Conservation (phyloP, 805 yeast species). For the Limtongia smithiae region DNA sequence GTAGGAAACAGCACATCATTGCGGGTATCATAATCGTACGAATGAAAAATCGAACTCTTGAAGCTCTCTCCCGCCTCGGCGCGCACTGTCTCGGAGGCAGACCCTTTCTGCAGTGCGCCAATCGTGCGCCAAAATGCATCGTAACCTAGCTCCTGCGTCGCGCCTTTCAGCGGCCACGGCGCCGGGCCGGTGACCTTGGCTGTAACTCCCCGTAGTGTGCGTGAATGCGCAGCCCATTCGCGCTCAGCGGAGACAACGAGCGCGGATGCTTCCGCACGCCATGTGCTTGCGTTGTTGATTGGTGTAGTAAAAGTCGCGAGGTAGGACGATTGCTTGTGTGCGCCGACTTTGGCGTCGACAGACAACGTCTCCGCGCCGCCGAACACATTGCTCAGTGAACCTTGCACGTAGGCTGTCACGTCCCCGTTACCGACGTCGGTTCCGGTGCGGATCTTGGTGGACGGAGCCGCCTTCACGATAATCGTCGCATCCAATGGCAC, state of each 20-base stretch:
- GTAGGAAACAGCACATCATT: slow-evolving; percentile 45
- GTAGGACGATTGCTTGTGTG: slow-evolving; percentile 56
- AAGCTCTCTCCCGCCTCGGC: slow-evolving; percentile 58
- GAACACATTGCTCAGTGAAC: slow-evolving; percentile 58
- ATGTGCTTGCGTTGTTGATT: slow-evolving; percentile 46
- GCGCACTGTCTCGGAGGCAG: slow-evolving; percentile 56
- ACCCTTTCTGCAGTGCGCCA: slow-evolving; percentile 42
- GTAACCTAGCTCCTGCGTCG: slow-evolving; percentile 57
- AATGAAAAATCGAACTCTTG: slow-evolving; percentile 52
- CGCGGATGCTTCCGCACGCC: slow-evolving; percentile 52
- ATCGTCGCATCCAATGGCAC: slow-evolving; percentile 29
- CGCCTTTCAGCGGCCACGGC: slow-evolving; percentile 49
- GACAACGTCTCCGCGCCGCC: slow-evolving; percentile 64
- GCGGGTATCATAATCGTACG: slow-evolving; percentile 46
- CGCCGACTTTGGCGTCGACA: slow-evolving; percentile 58
- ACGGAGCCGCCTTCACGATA: slow-evolving; percentile 45
- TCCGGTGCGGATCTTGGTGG: slow-evolving; percentile 82
- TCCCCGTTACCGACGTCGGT: slow-evolving; percentile 96
- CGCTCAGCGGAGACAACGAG: slow-evolving; percentile 51
- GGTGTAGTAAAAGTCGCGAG: slow-evolving; percentile 53
- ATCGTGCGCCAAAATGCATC: slow-evolving; percentile 57
- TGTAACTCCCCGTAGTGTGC: slow-evolving; percentile 46
- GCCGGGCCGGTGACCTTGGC: slow-evolving; percentile 44
- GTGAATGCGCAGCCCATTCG: slow-evolving; percentile 55
- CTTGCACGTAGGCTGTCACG: slow-evolving; percentile 86